Evolutionary conservation across 2,329 filamentous ascomycete species (phyloP).

Genomic region (Pseudogymnoascus destructans): DNA sequence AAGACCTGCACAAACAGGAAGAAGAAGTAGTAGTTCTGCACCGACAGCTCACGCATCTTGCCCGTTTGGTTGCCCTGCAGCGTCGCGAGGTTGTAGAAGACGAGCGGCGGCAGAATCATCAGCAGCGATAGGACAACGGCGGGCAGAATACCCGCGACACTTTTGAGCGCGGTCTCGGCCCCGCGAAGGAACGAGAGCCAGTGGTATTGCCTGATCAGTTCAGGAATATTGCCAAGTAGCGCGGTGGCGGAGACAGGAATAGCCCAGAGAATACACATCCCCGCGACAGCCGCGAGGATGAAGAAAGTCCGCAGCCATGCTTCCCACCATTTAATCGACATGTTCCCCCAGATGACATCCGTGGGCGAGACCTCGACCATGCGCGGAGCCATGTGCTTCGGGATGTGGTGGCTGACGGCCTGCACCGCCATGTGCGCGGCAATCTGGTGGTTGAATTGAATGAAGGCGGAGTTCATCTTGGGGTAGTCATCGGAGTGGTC

Average conservation of each 20-base stretch:
- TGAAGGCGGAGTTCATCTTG: constrained; percentile 90
- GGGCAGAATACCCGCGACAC: constrained; percentile 75
- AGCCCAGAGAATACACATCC: constrained; percentile 78
- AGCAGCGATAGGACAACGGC: constrained; percentile 63
- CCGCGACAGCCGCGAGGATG: constrained; percentile 52
- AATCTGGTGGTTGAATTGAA: constrained; percentile 96
- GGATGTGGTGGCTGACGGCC: constrained; percentile 76
- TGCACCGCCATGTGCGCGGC: constrained; percentile 98
- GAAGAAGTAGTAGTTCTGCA: constrained; percentile 84
- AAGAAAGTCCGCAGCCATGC: constrained; percentile 50
- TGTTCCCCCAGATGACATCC: constrained; percentile 94
- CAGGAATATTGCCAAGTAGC: constrained; percentile 62
- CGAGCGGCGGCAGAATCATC: constrained; percentile 66
- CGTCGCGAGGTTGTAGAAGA: constrained; percentile 59
- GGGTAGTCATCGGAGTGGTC: constrained; percentile 74
- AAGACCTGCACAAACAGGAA: constrained; percentile 95
- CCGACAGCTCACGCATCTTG: constrained; percentile 63
- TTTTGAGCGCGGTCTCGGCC: constrained; percentile 47
- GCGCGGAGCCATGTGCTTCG: constrained; percentile 84
- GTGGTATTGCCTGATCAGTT: constrained; percentile 47
- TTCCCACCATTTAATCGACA: constrained; percentile 92
- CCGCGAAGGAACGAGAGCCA: constrained; percentile 60
- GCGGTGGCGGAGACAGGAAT: constrained; percentile 84
- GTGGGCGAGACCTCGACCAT: constrained; percentile 87
- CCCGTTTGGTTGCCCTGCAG: constrained; percentile 75